Conservation (phyloP, 768 basidiomycete genomes). For the Piloderma croceum region DNA sequence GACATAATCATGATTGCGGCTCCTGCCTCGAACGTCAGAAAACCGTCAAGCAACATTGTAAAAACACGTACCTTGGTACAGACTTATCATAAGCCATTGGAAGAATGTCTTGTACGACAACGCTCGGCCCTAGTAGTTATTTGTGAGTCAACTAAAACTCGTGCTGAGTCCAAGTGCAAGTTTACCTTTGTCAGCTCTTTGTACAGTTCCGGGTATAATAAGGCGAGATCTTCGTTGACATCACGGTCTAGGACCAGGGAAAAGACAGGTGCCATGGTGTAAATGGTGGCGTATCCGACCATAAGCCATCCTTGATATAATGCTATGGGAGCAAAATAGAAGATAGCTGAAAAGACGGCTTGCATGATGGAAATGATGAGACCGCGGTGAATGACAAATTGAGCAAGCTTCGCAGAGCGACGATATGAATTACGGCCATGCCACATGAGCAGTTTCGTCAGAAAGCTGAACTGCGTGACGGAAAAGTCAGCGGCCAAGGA, state of each 20-base stretch:
- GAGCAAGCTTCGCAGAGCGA: slow-evolving; percentile 93
- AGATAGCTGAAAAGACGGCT: slow-evolving; percentile 90
- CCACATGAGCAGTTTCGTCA: slow-evolving; percentile 97
- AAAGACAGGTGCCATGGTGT: slow-evolving; percentile 98
- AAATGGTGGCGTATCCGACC: slow-evolving; percentile 93
- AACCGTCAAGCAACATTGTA: slow-evolving; percentile 1
- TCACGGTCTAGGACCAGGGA: slow-evolving; percentile 94
- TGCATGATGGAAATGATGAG: slow-evolving; percentile 98
- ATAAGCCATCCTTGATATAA: slow-evolving; percentile 98
- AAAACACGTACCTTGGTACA: slow-evolving; percentile 77
- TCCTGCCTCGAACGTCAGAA: slow-evolving; percentile 39
- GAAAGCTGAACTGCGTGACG: slow-evolving; percentile 91
- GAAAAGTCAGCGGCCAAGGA: slow-evolving; percentile 99
- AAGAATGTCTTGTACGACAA: slow-evolving; percentile 98
- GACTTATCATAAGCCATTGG: slow-evolving; percentile 93
- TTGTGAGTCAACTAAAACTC: slow-evolving; percentile 1
- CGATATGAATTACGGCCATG: slow-evolving; percentile 98
- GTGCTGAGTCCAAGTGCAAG: background rate
- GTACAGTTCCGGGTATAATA: slow-evolving; percentile 95
- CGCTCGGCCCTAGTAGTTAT: slow-evolving; percentile 69
- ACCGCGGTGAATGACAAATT: slow-evolving; percentile 97
- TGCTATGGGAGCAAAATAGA: slow-evolving; percentile 93
- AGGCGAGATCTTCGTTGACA: slow-evolving; percentile 90
- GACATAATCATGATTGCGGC: slow-evolving; percentile 99
- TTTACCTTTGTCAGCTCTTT: slow-evolving; percentile 93